phyloP scores from a whole-genome alignment of 2,329 filamentous ascomycete genomes.

The Aureobasidium sp. region DNA sequence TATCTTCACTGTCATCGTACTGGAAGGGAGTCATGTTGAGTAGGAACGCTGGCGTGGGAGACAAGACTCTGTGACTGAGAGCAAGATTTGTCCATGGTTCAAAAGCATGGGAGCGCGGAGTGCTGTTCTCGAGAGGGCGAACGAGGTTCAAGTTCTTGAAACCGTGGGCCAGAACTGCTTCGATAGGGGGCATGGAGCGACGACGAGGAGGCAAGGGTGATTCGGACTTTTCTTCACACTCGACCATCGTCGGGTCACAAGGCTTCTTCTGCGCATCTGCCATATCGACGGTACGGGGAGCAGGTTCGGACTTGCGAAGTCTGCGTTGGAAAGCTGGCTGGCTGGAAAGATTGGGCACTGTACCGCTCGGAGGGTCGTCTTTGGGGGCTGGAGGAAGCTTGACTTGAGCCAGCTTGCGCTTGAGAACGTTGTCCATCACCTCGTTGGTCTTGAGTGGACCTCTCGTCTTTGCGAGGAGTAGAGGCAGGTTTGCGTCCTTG shows the following conservation, averaged over 20 bases:
- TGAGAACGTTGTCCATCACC: not conserved
- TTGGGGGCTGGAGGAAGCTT: not conserved
- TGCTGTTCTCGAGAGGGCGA: not conserved
- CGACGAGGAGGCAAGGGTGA: not conserved
- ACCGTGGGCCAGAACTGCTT: not conserved
- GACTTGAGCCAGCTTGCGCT: not conserved
- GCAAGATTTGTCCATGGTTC: not conserved
- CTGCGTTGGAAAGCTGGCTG: not conserved
- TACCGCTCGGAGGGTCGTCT: not conserved
- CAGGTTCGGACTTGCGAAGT: not conserved
- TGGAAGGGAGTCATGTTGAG: not conserved
- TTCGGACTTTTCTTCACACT: not conserved
- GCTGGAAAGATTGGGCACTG: not conserved
- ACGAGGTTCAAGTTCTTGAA: not conserved
- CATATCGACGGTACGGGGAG: not conserved
- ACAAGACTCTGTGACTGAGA: not conserved
- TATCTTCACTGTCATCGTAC: not conserved
- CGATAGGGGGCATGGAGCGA: not conserved
- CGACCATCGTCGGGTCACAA: not conserved
- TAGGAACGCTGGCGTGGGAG: not conserved
- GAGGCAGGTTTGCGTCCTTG: not conserved
- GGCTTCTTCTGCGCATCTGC: too few relatives aligned
- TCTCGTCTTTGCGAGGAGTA: not conserved
- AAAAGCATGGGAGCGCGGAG: not conserved
- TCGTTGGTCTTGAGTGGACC: not conserved